phyloP scores from a whole-genome alignment of 352 stramenopile species.

The Phytophthora boehmeriae region DNA sequence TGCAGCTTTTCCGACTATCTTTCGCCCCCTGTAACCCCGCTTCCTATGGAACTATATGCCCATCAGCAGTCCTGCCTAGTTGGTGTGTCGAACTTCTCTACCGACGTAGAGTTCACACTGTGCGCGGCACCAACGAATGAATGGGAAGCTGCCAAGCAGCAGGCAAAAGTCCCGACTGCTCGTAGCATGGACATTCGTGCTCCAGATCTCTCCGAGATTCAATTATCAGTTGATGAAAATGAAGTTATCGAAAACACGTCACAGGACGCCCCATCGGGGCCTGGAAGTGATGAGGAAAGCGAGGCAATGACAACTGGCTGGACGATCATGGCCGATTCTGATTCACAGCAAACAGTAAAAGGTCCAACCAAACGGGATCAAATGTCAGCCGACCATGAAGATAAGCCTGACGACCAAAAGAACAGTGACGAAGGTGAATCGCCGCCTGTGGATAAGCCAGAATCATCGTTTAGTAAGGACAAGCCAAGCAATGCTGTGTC shows the following conservation, averaged over 20 bases:
- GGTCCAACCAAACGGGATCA: slow-evolving; percentile 17
- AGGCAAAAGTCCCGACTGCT: slow-evolving; percentile 41
- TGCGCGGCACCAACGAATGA: slow-evolving; percentile 33
- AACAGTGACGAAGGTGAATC: not conserved
- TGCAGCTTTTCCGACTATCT: slow-evolving; percentile 48
- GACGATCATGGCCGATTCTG: slow-evolving; percentile 28
- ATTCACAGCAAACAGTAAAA: slow-evolving; percentile 7
- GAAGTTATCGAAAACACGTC: not conserved
- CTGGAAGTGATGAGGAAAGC: slow-evolving; percentile 15
- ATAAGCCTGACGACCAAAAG: slow-evolving; percentile 5
- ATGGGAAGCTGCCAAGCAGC: slow-evolving; percentile 44
- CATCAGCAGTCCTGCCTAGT: slow-evolving; percentile 53
- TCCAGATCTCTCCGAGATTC: slow-evolving; percentile 2
- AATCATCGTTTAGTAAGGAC: slow-evolving; percentile 1
- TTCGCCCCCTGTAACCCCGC: slow-evolving; percentile 14
- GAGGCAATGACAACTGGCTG: slow-evolving; percentile 25
- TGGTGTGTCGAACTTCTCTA: slow-evolving; percentile 57
- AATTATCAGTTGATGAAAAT: slow-evolving; percentile 5
- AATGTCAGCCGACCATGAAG: slow-evolving; percentile 1
- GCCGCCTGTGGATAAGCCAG: slow-evolving; percentile 2
- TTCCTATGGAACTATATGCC: slow-evolving; percentile 48
- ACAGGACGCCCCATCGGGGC: not conserved
- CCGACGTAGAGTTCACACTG: slow-evolving; percentile 55
- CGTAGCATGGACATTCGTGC: slow-evolving; percentile 4
- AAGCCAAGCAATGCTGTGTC: slow-evolving; percentile 10